phyloP scores from a whole-genome alignment of 345 rosid genomes.

The Eucalyptus shirleyi region DNA sequence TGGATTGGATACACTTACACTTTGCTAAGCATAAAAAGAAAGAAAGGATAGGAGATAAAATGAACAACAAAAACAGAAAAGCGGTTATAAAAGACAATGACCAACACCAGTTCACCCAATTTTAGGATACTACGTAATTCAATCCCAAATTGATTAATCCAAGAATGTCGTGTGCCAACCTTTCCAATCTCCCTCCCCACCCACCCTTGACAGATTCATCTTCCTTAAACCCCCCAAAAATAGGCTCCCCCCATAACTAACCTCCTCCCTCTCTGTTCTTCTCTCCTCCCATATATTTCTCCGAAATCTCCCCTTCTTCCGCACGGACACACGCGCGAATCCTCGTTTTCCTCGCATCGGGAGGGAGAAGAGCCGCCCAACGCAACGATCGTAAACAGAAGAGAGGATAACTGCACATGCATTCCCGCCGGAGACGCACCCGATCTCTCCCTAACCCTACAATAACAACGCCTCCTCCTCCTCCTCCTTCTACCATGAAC shows the following conservation, averaged over 20 bases:
- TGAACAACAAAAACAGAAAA: not conserved
- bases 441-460: constrained; percentile 24
- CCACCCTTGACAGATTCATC: not conserved
- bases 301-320: constrained; percentile 21
- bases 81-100: not conserved
- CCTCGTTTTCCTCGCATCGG: constrained; percentile 24
- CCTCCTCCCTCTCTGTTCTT: not conserved
- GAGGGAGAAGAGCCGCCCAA: not conserved
- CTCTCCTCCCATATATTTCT: constrained; percentile 20
- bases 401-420: constrained; percentile 4
- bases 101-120: not conserved
- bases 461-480: not conserved
- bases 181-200: not conserved
- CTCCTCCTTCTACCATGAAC: not conserved
- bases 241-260: not conserved
- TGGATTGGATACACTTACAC: not conserved
- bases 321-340: not conserved
- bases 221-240: not conserved
- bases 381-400: not conserved
- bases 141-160: not conserved
- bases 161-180: not conserved
- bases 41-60: not conserved
- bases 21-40: not conserved
- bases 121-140: not conserved
- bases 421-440: constrained; percentile 54